Evolutionary conservation across 2,329 filamentous ascomycete genomes (phyloP).

Genomic region (Lizonia empirigonia): DNA sequence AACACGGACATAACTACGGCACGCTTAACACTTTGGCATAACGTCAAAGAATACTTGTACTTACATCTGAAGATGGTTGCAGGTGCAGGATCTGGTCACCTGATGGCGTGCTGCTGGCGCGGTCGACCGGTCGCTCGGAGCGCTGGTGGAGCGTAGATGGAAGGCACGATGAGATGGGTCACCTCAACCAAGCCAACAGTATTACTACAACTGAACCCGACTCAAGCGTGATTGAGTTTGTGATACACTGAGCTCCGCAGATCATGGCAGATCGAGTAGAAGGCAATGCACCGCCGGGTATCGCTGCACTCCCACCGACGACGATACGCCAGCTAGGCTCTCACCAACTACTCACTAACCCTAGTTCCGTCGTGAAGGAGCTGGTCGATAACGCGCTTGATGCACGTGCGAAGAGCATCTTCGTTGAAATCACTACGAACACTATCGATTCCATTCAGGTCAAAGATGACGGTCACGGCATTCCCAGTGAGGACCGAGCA

Average conservation of each 20-base stretch:
- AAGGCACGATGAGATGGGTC: slow-evolving; percentile 27
- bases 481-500: slow-evolving; percentile 65
- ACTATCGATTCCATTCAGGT: slow-evolving; percentile 73
- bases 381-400: slow-evolving; percentile 79
- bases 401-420: slow-evolving; percentile 68
- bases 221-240: background rate
- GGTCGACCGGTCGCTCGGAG: background rate
- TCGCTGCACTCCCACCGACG: slow-evolving; percentile 50
- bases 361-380: slow-evolving; percentile 72
- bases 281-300: slow-evolving; percentile 25
- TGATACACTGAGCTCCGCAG: background rate
- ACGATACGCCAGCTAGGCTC: slow-evolving; percentile 64
- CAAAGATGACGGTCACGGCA: slow-evolving; percentile 70
- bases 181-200: background rate
- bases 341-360: slow-evolving; percentile 63
- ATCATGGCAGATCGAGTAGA: background rate
- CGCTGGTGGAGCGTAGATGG: slow-evolving; percentile 11
- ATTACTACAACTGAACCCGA: background rate
- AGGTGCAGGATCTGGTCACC: slow-evolving; percentile 12
- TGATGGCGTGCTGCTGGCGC: slow-evolving; percentile 10
- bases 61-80: background rate
- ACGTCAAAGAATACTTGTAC: background rate
- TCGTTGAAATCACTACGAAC: slow-evolving; percentile 68
- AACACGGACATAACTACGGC: background rate
- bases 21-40: too few species aligned